Percentiles rank a stretch among this genome's conserved stretches.
These are phyloP conservation scores for Somion occarium DNA, from an alignment of 1,284 basidiomycete species.

Conservation along the genomic window DNA sequence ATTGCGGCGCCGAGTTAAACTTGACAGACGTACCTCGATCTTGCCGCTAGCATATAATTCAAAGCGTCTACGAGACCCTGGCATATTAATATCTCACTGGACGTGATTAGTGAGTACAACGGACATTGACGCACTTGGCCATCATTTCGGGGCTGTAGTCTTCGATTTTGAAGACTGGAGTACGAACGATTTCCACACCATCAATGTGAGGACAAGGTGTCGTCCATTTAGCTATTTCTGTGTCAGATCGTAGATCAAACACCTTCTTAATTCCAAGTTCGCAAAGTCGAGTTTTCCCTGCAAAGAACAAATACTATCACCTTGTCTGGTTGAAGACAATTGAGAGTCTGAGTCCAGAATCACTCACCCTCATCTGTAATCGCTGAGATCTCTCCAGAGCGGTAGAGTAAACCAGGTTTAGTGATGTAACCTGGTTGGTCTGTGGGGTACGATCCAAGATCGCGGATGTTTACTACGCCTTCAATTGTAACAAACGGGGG, in stretches of 20 bases:
- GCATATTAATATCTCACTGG: constrained; percentile 14
- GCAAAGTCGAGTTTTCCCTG: constrained; percentile 54
- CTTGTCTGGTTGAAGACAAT: constrained; percentile 3
- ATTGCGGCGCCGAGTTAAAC: background rate
- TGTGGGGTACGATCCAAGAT: constrained; percentile 60
- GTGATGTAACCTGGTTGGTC: constrained; percentile 43
- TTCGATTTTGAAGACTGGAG: constrained; percentile 65
- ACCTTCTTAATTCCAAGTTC: constrained; percentile 60
- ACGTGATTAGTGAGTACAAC: constrained; percentile 3
- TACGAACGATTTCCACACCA: constrained; percentile 51
- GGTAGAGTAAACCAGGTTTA: constrained; percentile 51
- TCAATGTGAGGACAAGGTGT: constrained; percentile 57
- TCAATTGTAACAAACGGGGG: constrained; percentile 63
- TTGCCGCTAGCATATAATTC: constrained; percentile 75
- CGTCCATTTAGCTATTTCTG: constrained; percentile 69
- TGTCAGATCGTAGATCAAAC: constrained; percentile 73
- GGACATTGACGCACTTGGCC: constrained; percentile 62
- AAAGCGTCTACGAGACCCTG: constrained; percentile 45
- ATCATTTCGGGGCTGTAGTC: constrained; percentile 80
- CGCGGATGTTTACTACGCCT: constrained; percentile 69
- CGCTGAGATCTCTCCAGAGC: constrained; percentile 64
- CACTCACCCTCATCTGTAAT: constrained; percentile 59
- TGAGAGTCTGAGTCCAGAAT: background rate
- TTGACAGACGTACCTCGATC: constrained; percentile 49
- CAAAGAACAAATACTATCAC: constrained; percentile 1